Evolutionary conservation across 2,329 filamentous ascomycete genomes (phyloP), one percentile per base, ranked within the genome.

Genomic region (Paecilomyces sp.): DNA sequence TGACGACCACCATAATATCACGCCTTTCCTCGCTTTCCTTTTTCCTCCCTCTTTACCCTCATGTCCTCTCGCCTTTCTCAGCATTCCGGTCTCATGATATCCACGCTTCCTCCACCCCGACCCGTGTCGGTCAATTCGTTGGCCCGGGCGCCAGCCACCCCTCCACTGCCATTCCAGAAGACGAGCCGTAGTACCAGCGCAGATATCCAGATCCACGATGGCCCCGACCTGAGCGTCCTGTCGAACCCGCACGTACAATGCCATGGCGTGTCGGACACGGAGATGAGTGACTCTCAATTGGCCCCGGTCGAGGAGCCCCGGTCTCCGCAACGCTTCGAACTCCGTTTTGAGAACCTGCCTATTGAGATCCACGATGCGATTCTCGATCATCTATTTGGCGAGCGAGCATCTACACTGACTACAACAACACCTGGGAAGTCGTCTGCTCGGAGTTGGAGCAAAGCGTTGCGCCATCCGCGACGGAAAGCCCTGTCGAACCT

Each of bases 281-380:
- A 69, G 57, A 69, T 68, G 63, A 67, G 65, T 57, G 70, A 70
- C 62, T 61, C 61, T 28, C 65, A 64, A 31, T 56, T 64, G 36
- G 59, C 57, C 28, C 60, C 61, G 12, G 57, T 51, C 47, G 58
- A 65, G 22, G 54, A 59, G 30, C 31, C 60, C 11, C 51, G 53
- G 22, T 57, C 57, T 31, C 52, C 57, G 34, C 61, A 54, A 59
- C 62, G 61, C 57, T 64, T 64, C 13, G 62, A 61, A 25, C 54
- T 67, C 9, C 64, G 61, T 6, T 72, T 76, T 50, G 63, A 70
- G 52, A 65, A 84, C 62, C 76, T 90, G 1, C 88, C 88, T 1
- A 80, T 83, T 58, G 88, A 91, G 70, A 88, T 91, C 12, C 87
- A 90, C 68, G 87, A 90, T 66, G 84, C 83, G 58, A 87, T 91